A percentile compares a stretch with the other conserved stretches of the same genome.
Evolutionary conservation across 2,329 filamentous ascomycete species (phyloP).

Genomic region (Exophiala mesophila): DNA sequence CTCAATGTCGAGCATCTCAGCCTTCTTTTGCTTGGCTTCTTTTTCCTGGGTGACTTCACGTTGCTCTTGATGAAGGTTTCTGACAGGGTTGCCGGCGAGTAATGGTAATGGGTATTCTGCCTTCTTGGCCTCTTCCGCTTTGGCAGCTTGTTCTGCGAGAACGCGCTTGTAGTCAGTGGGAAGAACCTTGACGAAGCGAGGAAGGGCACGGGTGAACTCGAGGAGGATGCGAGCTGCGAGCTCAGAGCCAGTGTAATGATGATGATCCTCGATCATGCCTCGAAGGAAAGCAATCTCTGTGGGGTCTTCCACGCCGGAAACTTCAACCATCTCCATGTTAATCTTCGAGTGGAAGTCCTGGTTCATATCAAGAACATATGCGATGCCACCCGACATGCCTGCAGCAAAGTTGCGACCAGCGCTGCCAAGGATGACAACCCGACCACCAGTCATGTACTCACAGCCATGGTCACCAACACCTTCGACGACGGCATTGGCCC

Average conservation of each 20-base stretch:
- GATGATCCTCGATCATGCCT: conserved; percentile 89
- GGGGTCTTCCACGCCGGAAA: conserved; percentile 75
- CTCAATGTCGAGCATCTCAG: conserved; percentile 77
- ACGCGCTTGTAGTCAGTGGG: conserved; percentile 96
- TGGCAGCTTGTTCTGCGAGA: conserved; percentile 75
- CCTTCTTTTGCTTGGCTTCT: conserved; percentile 64
- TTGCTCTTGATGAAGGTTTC: conserved; percentile 49
- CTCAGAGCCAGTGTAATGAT: conserved; percentile 96
- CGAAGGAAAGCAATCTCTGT: conserved; percentile 85
- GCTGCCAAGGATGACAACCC: conserved; percentile 76
- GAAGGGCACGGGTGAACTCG: conserved; percentile 90
- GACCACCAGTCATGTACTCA: conserved; percentile 98
- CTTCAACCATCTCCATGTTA: conserved; percentile 96
- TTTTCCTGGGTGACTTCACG: conserved; percentile 55
- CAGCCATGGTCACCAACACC: conserved; percentile 94
- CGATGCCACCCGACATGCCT: conserved; percentile 97
- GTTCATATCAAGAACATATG: conserved; percentile 85
- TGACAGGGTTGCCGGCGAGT: conserved; percentile 61
- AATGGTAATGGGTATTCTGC: conserved; percentile 75
- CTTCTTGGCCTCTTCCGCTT: conserved; percentile 79
- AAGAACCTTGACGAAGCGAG: conserved; percentile 87
- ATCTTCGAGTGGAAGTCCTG: conserved; percentile 88
- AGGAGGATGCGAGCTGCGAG: conserved; percentile 85
- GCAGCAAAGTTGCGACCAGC: conserved; percentile 96
- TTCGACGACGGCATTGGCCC: conserved; percentile 92